phyloP scores from a whole-genome alignment of 345 rosid species.

The Conringia planisiliqua region DNA sequence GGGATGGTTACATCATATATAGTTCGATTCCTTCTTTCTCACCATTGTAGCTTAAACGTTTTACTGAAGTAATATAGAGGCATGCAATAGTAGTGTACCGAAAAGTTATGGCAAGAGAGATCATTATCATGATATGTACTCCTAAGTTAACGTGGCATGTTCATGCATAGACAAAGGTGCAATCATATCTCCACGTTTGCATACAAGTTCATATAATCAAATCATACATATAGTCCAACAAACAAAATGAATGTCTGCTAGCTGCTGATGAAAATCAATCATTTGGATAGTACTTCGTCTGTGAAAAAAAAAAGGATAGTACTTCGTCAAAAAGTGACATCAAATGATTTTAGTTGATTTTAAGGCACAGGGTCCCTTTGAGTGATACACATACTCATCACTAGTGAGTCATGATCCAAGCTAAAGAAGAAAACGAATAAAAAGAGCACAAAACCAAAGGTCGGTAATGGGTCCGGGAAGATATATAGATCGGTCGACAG shows the following conservation, averaged over 20 bases:
- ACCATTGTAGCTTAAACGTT: conserved; percentile 2
- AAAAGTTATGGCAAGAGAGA: conserved; percentile 28
- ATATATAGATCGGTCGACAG: not conserved
- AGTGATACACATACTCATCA: not conserved
- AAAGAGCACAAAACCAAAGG: conserved; percentile 6
- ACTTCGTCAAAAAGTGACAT: conserved; percentile 10
- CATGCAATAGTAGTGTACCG: conserved; percentile 29
- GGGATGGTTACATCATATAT: not conserved
- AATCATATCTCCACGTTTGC: conserved; percentile 38
- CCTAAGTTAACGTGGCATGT: conserved; percentile 28
- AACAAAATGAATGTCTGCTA: conserved; percentile 22
- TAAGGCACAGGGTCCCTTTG: conserved; percentile 18
- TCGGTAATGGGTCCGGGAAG: conserved; percentile 2
- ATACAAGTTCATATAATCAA: not conserved
- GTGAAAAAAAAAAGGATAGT: no score
- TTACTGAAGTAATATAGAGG: conserved; percentile 18
- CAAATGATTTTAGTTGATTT: conserved; percentile 14
- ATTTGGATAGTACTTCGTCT: conserved; percentile 25
- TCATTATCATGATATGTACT: conserved; percentile 21
- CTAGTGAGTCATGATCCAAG: conserved; percentile 4
- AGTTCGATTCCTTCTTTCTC: not conserved
- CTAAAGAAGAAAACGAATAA: not conserved
- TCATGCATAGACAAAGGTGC: conserved; percentile 26
- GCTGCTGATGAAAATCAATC: conserved; percentile 20
- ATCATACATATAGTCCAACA: conserved; percentile 11